These are phyloP conservation scores for Tetradesmus obliquus DNA, from an alignment of 139 green algal species.

Conservation along the genomic window DNA sequence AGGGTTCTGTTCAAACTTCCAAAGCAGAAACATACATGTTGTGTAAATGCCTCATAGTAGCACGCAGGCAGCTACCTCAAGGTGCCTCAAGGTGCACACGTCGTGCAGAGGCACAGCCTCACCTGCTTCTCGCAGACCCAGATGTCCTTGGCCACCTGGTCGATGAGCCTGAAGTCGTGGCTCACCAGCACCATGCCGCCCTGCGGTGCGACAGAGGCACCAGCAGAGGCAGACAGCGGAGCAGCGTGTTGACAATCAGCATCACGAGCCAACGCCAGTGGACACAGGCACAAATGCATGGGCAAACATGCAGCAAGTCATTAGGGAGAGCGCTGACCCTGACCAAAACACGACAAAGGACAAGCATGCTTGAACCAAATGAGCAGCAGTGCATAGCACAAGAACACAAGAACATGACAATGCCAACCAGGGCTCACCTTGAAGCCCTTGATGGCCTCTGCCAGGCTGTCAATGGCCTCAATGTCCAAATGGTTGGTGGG, in stretches of 20 bases:
- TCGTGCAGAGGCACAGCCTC: neutral
- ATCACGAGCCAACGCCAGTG: no score
- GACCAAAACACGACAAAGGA: no score
- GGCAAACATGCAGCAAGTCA: neutral
- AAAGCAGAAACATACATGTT: neutral
- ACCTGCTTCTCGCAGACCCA: slow-evolving; percentile 83
- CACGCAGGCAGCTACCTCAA: no score
- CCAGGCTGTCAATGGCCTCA: slow-evolving; percentile 88
- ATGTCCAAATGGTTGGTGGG: slow-evolving; percentile 93
- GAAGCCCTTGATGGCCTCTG: slow-evolving; percentile 87
- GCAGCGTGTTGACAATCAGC: no score
- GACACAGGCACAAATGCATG: neutral
- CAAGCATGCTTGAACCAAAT: no score
- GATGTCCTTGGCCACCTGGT: slow-evolving; percentile 83
- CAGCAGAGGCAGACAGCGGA: no score
- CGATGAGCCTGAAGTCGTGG: slow-evolving; percentile 95
- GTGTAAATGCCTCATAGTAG: neutral
- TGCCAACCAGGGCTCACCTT: slow-evolving; percentile 48
- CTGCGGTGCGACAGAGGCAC: slow-evolving; percentile 54
- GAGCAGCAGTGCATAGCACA: neutral
- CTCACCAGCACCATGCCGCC: slow-evolving; percentile 92
- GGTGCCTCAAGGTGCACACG: no score
- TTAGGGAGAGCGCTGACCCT: no score
- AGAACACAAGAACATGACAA: slow-evolving; percentile 20
- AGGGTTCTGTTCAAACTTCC: neutral